A percentile compares a stretch with the other conserved stretches of the same genome.
These are phyloP conservation scores for Paramecium sonneborni DNA, from an alignment of 73 alveolate genomes.

Conservation along the genomic window DNA sequence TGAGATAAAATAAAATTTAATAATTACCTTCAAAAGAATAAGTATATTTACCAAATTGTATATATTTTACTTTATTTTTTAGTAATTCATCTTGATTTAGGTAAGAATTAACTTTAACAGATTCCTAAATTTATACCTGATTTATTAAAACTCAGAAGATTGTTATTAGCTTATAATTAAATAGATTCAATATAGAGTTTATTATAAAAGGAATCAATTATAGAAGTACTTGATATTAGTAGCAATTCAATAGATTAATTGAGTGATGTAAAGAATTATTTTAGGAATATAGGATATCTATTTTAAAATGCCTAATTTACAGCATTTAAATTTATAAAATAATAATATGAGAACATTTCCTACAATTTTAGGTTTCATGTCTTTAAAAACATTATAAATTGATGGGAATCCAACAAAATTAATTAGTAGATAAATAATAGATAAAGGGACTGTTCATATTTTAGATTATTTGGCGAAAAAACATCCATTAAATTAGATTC, in stretches of 20 bases:
- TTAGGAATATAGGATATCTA: neutral
- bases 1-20: slow-evolving; percentile 38
- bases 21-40: neutral
- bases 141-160: neutral
- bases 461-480: slow-evolving; percentile 52
- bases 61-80: neutral
- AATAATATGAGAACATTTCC: slow-evolving; percentile 59
- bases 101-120: neutral
- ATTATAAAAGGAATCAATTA: neutral
- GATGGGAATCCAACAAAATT: slow-evolving; percentile 67
- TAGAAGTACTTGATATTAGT: slow-evolving; percentile 60
- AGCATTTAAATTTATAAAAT: slow-evolving; percentile 54
- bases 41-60: slow-evolving; percentile 36
- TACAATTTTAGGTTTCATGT: slow-evolving; percentile 62
- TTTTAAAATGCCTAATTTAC: slow-evolving; percentile 43
- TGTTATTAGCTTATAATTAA: neutral
- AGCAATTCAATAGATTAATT: slow-evolving; percentile 39
- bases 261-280: slow-evolving; percentile 14
- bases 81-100: neutral
- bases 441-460: slow-evolving; percentile 60
- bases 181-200: neutral
- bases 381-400: slow-evolving; percentile 50
- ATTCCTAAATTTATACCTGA: slow-evolving; percentile 17
- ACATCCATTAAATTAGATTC: slow-evolving; percentile 53
- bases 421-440: slow-evolving; percentile 52